Percentiles rank a stretch among this genome's conserved stretches.
Conservation (phyloP, 2,329 filamentous ascomycete species). For the Microascus cirrosus region DNA sequence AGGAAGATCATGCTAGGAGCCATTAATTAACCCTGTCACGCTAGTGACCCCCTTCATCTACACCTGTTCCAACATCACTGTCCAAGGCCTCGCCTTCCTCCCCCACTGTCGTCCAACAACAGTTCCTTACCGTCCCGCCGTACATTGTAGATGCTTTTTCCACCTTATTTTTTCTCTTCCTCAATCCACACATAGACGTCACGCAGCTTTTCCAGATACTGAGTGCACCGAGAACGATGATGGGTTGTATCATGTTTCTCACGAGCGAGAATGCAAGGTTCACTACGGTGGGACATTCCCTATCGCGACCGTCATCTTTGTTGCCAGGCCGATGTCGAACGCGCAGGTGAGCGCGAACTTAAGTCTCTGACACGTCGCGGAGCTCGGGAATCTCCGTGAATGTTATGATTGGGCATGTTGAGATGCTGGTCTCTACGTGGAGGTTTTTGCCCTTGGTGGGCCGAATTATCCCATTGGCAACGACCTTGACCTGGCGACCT, state of each 20-base stretch:
- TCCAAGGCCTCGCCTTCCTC: constrained; percentile 63
- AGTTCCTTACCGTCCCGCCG: constrained; percentile 59
- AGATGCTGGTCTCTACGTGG: constrained; percentile 52
- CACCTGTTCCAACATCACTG: constrained; percentile 57
- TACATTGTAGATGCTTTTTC: constrained; percentile 57
- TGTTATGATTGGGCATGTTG: constrained; percentile 53
- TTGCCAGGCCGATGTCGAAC: constrained; percentile 53
- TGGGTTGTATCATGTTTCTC: constrained; percentile 61
- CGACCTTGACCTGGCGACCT: constrained; percentile 46
- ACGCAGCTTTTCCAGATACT: constrained; percentile 50
- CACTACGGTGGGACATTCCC: constrained; percentile 63
- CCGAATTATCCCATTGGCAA: constrained; percentile 61
- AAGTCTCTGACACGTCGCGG: constrained; percentile 57
- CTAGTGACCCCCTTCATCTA: constrained; percentile 43
- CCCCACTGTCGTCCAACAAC: constrained; percentile 49
- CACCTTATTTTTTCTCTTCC: constrained; percentile 41
- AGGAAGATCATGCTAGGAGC: constrained; percentile 51
- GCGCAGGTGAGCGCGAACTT: constrained; percentile 61
- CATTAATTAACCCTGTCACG: constrained; percentile 48
- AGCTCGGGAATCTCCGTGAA: constrained; percentile 55
- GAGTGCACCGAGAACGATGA: constrained; percentile 52
- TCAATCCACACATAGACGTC: constrained; percentile 47
- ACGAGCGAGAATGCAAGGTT: constrained; percentile 37
- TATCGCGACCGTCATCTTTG: constrained; percentile 52
- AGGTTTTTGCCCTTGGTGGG: constrained; percentile 49